A percentile compares a stretch with the other conserved stretches of the same genome.
These are phyloP conservation scores for Pseudovirgaria hyperparasitica DNA, from an alignment of 2,329 filamentous ascomycete species.

Conservation along the genomic window DNA sequence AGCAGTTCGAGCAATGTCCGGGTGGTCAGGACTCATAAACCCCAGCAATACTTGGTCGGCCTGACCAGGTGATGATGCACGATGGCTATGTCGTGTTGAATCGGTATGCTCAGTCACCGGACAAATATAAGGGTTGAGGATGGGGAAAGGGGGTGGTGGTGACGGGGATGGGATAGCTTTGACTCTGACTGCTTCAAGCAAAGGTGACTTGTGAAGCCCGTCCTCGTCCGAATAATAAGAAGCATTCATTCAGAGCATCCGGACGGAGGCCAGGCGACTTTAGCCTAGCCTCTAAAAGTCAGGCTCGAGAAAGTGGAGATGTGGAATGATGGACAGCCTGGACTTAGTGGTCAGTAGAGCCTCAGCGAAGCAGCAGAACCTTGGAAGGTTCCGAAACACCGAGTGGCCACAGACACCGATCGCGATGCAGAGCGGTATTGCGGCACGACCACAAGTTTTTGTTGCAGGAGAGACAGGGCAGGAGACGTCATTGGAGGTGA, in stretches of 20 bases:
- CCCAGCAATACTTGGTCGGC: slow-evolving; percentile 56
- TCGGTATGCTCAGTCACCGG: no score
- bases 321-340: no score
- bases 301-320: neutral
- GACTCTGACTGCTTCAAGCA: slow-evolving; percentile 28
- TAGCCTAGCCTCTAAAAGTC: slow-evolving; percentile 9
- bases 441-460: no score
- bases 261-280: slow-evolving; percentile 10
- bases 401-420: no score
- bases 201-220: slow-evolving; percentile 29
- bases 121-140: slow-evolving; percentile 31
- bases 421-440: no score
- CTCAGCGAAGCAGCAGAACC: no score
- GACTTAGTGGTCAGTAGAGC: no score
- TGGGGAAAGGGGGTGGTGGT: slow-evolving; percentile 29
- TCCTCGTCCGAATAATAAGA: slow-evolving; percentile 38
- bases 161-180: slow-evolving; percentile 40
- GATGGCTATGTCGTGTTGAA: no score
- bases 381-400: no score
- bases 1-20: slow-evolving; percentile 49
- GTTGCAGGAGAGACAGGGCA: no score
- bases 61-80: slow-evolving; percentile 39
- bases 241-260: slow-evolving; percentile 4
- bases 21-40: slow-evolving; percentile 50
- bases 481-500: no score